Evolutionary conservation across 2,329 filamentous ascomycete species (phyloP), one percentile per base, ranked within the genome.

Genomic region (Camillea tinctor): DNA sequence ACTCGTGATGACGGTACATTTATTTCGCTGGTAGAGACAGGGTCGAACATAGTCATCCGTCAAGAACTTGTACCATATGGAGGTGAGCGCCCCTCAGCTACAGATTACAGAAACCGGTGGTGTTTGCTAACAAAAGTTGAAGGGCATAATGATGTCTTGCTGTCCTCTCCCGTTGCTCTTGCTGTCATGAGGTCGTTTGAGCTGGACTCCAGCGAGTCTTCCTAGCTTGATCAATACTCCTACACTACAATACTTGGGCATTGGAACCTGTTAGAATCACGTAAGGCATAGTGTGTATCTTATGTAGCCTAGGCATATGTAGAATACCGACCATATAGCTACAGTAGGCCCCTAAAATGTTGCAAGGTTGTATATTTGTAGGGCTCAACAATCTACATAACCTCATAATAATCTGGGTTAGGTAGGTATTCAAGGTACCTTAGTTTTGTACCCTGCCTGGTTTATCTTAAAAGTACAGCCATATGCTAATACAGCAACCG

Each of bases 91-190:
- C 13, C 54, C 8, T 13, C 4, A 2, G 2, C 52, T 9, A 6
- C 2, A 6, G 57, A 50, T 30, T 3, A 36, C 36, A 44, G 17
- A n/a, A n/a, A 15, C 11, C 3, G 11, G 36, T 13, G n/a, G 5
- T 5, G 36, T 5, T 44, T 44, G 26, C 60, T 57, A 21, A 66
- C 15, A 23, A 4, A 22, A 4, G 15, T 48, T 44, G 19, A 26
- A 90, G 88, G 86, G 5, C 90, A 93, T 71, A 92, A 92, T 70
- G 78, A 84, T 55, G 81, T 93, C 48, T 82, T 91, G 72, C 84
- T 84, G 6, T 89, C 85, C 69, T 81, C 87, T 1, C 82, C 87
- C 3, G 84, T 92, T 17, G 73, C 83, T 8, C 74, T 90, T 48
- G 88, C 88, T 1, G 81, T 91, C 0, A 81, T 88, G 78, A 82